These are phyloP conservation scores for Magnaporthiopsis poae DNA, from an alignment of 2,329 filamentous ascomycete genomes.

Conservation along the genomic window DNA sequence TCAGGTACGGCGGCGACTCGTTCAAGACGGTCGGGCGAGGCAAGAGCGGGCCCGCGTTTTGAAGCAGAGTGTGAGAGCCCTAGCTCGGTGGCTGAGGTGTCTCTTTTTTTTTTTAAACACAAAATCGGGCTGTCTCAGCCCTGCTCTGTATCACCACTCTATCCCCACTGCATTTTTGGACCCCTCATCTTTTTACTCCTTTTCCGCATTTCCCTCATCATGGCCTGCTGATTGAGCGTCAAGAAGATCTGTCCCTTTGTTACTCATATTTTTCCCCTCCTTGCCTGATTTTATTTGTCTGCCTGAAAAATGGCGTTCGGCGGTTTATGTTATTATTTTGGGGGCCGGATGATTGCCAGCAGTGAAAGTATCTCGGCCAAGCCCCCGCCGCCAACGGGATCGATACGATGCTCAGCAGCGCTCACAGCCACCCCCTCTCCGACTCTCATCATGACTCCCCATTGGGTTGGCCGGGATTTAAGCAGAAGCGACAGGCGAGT, in stretches of 20 bases:
- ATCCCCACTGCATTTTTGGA: not conserved
- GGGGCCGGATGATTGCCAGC: not conserved
- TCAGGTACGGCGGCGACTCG: conserved; percentile 24
- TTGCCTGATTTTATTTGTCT: not conserved
- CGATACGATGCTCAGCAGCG: not conserved
- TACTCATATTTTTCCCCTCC: not conserved
- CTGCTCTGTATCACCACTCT: not conserved
- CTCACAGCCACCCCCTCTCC: not conserved
- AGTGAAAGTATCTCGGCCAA: not conserved
- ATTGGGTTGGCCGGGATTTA: no score
- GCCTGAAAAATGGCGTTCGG: not conserved
- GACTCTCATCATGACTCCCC: not conserved
- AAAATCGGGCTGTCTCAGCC: not conserved
- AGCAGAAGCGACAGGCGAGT: no score
- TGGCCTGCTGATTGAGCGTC: not conserved
- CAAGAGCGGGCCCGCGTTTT: conserved; percentile 27
- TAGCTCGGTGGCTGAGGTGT: no score
- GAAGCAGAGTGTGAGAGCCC: conserved; percentile 3
- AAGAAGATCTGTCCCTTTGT: not conserved
- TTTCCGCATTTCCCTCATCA: not conserved
- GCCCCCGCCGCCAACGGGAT: not conserved
- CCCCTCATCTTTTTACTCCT: not conserved
- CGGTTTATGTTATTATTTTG: not conserved
- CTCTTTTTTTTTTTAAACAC: not conserved
- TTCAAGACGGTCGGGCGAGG: conserved; percentile 44